Evolutionary conservation across 129 eudicot genomes (phyloP), one percentile per base, ranked within the genome.

Genomic region (Sambucus nigra): DNA sequence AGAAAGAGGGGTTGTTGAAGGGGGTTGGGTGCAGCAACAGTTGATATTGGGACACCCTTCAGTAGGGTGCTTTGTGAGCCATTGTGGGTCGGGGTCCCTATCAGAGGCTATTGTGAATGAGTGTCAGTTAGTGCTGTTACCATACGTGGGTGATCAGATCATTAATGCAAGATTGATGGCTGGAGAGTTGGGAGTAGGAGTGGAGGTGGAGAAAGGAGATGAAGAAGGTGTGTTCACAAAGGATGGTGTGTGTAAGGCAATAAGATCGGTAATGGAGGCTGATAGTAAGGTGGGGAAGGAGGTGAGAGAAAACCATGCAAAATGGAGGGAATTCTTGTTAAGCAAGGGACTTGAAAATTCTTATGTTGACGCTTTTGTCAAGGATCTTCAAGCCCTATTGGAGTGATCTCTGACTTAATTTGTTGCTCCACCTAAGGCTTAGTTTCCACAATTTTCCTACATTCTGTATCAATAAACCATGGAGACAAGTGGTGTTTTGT

Each of bases 121-220:
- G 55, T 75, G 81, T 32, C 76, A 75, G 8, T 16, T 75, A 53
- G 76, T 75, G 45, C 63, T 75, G n/a, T 10, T 74, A 16, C 80
- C 80, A 6, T 31, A 35, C 1, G 44, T 13, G 5, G 72, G 67
- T 11, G 80, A 74, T 52, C 68, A 63, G 14, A 5, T 57, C 20
- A 31, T 74, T 19, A 74, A 63, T 32, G 71, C 75, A 11, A 57
- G 68, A 17, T 5, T 74, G 40, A 26, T 74, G 68, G 56, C 60
- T 2, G 31, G 59, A 31, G 71, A 68, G 33, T 33, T 75, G 69
- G 60, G 44, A 32, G 38, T 69, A 0, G 81, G 76, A 11, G 69
- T 75, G 24, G 81, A 75, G 55, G 75, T 75, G 2, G 66, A 75
- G 65, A 75, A 40, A 49, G 59, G 47, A 8, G 67, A 73, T 1